Base-by-base conservation (phyloP, 108 stramenopile genomes). In the Discostella stelligeroides region DNA sequence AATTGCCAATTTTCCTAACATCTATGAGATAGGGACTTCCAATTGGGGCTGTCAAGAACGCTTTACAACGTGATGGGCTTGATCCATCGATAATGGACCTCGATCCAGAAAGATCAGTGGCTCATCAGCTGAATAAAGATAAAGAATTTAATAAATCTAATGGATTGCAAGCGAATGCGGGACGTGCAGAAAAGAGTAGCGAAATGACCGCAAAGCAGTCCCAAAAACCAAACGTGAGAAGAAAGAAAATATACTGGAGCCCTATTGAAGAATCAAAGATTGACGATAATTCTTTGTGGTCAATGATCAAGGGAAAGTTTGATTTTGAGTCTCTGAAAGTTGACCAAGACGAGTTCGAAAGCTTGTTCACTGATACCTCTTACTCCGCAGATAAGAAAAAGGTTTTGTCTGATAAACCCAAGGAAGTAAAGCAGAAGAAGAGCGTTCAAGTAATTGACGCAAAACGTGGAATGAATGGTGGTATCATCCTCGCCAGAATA, bases 221-320 rank as follows among this genome's bases (percentile, higher is more conserved):
- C 10, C 68, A 67, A 43, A 87, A 86, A 67, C 86, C 87, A 17
- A 80, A 79, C 58, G 88, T 90, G 8, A 79, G 91, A 20, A 69
- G 94, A 40, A 96, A 96, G 84, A 94, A 96, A 55, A 89, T 96
- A 54, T 90, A 81, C 62, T 96, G 92, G 95, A 96, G 84, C 53
- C 88, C 95, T 0, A 88, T 96, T 21, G 89, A 94, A 56, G 83
- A 84, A 41, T 75, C 72, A 11, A 91, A 85, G 53, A 73, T 96
- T 27, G 85, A 88, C 53, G 77, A 93, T 51, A 89, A 94, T 66
- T 92, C 91, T 9, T 61, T 96, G 46, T 96, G 95, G 95, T 82
- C 85, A 14, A 79, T 90, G 63, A 88, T 92, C n/a, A 70, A 80
- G 53, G 93, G 84, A 18, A 56, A 64, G 10, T 58, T 90, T 61